A percentile compares a stretch with the other conserved stretches of the same genome.
phyloP scores from a whole-genome alignment of 202 grass and related monocot species.

The Schoenoplectus tabernaemontani region DNA sequence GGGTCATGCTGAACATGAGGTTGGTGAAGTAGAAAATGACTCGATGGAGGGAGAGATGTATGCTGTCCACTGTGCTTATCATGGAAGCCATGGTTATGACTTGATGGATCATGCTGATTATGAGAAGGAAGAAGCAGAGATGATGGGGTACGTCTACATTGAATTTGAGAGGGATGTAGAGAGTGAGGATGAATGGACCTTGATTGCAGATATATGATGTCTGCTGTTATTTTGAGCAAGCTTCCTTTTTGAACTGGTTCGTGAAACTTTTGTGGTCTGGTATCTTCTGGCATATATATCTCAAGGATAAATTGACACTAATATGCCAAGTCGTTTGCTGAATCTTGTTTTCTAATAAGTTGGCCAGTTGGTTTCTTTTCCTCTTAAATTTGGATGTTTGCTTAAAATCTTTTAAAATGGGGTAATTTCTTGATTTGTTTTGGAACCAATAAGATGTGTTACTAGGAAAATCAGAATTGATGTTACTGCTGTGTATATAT shows the following conservation, averaged over 20 bases:
- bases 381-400: neutral
- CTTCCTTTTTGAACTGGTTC: neutral
- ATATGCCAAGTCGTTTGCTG: neutral
- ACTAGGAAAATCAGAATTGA: neutral
- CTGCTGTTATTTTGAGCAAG: neutral
- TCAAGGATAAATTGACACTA: neutral
- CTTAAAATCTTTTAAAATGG: neutral
- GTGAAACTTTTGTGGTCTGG: neutral
- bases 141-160: neutral
- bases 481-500: neutral
- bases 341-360: neutral
- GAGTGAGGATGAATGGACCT: slow-evolving; percentile 13
- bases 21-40: neutral
- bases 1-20: neutral
- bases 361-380: neutral
- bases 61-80: neutral
- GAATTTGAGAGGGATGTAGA: neutral
- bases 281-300: neutral
- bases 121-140: neutral
- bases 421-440: slow-evolving; percentile 11
- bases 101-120: neutral
- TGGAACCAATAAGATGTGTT: neutral
- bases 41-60: neutral
- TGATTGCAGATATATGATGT: slow-evolving; percentile 6
- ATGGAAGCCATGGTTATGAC: neutral